Percentiles rank a stretch among this genome's conserved stretches.
These are phyloP conservation scores for Medicago arabica DNA, from an alignment of 306 rosid genomes.

Conservation along the genomic window DNA sequence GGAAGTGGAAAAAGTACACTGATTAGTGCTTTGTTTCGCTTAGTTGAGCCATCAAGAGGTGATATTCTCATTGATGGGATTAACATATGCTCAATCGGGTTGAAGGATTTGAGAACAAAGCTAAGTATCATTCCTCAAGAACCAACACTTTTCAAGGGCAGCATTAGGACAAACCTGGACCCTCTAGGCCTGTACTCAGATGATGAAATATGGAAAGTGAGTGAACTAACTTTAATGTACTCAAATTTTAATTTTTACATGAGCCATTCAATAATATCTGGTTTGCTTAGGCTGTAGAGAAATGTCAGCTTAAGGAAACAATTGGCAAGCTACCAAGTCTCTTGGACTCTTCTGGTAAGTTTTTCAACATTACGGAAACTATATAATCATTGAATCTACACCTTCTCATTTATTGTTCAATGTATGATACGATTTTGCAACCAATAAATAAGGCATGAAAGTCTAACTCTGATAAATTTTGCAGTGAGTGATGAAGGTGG, in stretches of 20 bases:
- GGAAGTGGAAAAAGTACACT: constrained; percentile 25
- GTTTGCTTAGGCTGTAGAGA: constrained; percentile 61
- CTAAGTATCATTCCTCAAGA: constrained; percentile 70
- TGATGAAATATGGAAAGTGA: constrained; percentile 81
- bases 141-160: constrained; percentile 83
- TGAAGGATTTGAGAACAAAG: constrained; percentile 73
- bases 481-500: constrained; percentile 89
- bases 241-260: neutral
- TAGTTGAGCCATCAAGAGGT: constrained; percentile 75
- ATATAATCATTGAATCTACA: neutral
- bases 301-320: constrained; percentile 76
- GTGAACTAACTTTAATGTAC: neutral
- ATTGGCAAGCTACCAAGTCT: constrained; percentile 60
- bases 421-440: neutral
- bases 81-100: constrained; percentile 65
- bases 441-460: neutral
- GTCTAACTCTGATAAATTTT: constrained; percentile 18
- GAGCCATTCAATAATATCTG: neutral
- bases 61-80: constrained; percentile 34
- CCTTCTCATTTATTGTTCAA: neutral
- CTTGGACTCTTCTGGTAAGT: constrained; percentile 67
- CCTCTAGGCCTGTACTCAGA: constrained; percentile 76
- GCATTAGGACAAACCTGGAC: constrained; percentile 75
- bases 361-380: neutral
- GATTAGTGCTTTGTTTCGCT: constrained; percentile 76